Percentiles rank a stretch among this genome's conserved stretches.
phyloP scores from a whole-genome alignment of 148 eudicot genomes.

The Vaccinium darrowii region DNA sequence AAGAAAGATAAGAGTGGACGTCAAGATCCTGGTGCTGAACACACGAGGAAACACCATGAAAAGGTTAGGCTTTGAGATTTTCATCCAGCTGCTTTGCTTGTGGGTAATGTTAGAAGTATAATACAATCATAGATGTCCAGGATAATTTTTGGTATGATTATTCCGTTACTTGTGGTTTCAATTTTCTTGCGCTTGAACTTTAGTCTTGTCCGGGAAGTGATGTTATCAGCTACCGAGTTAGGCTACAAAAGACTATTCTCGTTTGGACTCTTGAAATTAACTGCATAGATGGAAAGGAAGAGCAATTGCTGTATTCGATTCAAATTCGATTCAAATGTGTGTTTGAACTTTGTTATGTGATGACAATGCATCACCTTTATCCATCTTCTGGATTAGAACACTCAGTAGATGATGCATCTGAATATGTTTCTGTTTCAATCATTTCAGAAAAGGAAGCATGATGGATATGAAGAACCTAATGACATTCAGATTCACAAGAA shows the following conservation, averaged over 20 bases:
- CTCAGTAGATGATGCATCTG: slow-evolving; percentile 1
- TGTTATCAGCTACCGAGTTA: neutral
- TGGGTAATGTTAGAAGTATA: neutral
- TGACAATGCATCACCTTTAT: neutral
- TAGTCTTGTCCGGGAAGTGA: slow-evolving; percentile 10
- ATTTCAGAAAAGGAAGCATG: slow-evolving; percentile 94
- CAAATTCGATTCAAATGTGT: neutral
- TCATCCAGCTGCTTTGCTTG: slow-evolving; percentile 13
- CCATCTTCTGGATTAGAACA: neutral
- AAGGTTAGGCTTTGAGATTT: slow-evolving; percentile 54
- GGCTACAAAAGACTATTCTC: neutral
- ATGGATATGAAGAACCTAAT: slow-evolving; percentile 68
- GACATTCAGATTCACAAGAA: slow-evolving; percentile 80
- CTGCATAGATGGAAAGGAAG: neutral
- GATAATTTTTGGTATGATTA: neutral
- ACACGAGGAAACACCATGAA: slow-evolving; percentile 73
- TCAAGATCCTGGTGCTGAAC: slow-evolving; percentile 71
- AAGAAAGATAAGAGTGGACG: slow-evolving; percentile 75
- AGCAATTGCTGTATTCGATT: neutral
- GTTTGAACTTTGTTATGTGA: neutral
- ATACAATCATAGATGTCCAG: neutral
- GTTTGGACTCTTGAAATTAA: neutral
- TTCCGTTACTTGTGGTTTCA: neutral
- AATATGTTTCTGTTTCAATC: slow-evolving; percentile 14
- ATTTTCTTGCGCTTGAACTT: neutral